Evolutionary conservation across 176 grass and related monocot genomes (phyloP).

Genomic region (Areca catechu): DNA sequence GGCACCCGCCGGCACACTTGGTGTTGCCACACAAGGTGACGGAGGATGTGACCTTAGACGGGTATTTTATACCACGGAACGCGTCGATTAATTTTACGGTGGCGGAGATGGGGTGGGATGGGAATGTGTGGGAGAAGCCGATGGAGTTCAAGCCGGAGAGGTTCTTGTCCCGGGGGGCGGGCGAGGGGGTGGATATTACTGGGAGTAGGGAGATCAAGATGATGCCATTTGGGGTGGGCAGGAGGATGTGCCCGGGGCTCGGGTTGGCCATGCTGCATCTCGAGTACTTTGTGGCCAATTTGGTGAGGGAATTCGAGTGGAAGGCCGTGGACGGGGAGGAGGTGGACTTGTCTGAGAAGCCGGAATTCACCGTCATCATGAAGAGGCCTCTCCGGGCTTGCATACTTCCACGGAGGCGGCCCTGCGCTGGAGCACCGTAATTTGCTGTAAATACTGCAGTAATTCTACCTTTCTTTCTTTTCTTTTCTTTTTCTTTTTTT

Average conservation of each 20-base stretch:
- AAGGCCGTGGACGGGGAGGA: conserved; percentile 13
- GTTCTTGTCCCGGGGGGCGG: conserved; percentile 45
- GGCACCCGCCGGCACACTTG: conserved; percentile 43
- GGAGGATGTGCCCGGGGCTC: conserved; percentile 48
- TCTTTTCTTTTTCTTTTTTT: too few relatives aligned
- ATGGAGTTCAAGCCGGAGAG: conserved; percentile 45
- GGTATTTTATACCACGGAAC: conserved; percentile 34
- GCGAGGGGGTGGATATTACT: conserved; percentile 32
- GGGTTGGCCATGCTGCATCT: conserved; percentile 32
- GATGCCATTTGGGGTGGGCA: conserved; percentile 64
- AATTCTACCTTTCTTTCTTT: too few relatives aligned
- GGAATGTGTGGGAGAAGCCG: conserved; percentile 33
- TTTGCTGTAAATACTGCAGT: too few relatives aligned
- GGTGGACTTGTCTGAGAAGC: conserved; percentile 29
- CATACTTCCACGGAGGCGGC: conserved; percentile 1
- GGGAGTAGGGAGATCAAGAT: conserved; percentile 59
- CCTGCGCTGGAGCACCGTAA: too few relatives aligned
- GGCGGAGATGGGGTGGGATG: conserved; percentile 27
- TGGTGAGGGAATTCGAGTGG: conserved; percentile 40
- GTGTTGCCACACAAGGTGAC: conserved; percentile 38
- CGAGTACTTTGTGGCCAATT: conserved; percentile 40
- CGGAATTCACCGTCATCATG: conserved; percentile 27
- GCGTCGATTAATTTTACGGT: conserved; percentile 39
- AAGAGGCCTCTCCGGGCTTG: conserved; percentile 28
- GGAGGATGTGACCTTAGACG: conserved; percentile 19